These are phyloP conservation scores for Guadua angustifolia DNA, from an alignment of 176 grass and related monocot genomes.

Conservation along the genomic window DNA sequence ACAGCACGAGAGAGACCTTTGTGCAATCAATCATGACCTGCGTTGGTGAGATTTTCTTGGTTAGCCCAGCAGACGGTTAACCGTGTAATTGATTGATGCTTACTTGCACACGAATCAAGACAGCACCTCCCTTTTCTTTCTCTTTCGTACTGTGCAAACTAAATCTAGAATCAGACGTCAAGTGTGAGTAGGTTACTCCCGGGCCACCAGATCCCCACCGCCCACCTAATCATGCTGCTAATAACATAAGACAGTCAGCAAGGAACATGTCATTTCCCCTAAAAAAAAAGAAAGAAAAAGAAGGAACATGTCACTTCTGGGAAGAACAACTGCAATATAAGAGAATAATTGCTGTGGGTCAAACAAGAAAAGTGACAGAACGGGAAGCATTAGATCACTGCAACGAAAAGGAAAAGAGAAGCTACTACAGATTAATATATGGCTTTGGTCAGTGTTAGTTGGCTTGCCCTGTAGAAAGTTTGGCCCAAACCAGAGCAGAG, in stretches of 20 bases:
- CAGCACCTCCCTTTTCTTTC: not conserved
- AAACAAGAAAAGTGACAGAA: not conserved
- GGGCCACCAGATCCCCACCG: constrained; percentile 37
- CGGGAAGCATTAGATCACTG: not conserved
- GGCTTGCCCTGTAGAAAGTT: constrained; percentile 23
- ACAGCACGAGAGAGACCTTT: not conserved
- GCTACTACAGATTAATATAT: not conserved
- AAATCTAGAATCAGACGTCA: not conserved
- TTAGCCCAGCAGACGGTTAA: constrained; percentile 1
- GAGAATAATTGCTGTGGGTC: not conserved
- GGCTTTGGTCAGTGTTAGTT: constrained; percentile 24
- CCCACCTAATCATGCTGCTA: not conserved
- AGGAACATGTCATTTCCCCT: not conserved
- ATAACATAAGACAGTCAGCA: not conserved
- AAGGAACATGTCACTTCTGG: not conserved
- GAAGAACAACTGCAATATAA: not conserved
- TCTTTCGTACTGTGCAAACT: not conserved
- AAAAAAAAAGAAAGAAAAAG: no score
- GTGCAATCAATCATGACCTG: not conserved
- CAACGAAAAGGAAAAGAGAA: not conserved
- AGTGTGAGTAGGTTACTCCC: constrained; percentile 21
- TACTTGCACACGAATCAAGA: not conserved
- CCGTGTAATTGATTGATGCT: no score
- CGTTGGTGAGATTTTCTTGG: constrained; percentile 8
- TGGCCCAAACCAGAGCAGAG: not conserved